Percentiles rank a stretch among this genome's conserved stretches.
phyloP scores from a whole-genome alignment of 169 alveolate genomes.

The Cryptosporidium bovis region DNA sequence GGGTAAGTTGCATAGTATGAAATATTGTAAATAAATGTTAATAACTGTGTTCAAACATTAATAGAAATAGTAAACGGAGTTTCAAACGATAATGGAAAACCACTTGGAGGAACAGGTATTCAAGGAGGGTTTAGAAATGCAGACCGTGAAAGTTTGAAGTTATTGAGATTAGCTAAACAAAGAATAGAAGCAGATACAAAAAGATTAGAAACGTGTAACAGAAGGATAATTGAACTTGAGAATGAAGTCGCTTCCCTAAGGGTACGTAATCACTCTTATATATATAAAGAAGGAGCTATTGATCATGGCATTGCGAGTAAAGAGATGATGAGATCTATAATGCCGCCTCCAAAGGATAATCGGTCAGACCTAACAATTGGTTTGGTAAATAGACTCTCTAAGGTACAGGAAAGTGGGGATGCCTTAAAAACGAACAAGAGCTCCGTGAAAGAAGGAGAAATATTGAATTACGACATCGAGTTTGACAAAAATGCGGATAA shows the following conservation, averaged over 20 bases:
- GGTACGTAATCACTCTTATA: conserved; percentile 75
- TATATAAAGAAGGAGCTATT: conserved; percentile 66
- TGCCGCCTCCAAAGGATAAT: conserved; percentile 38
- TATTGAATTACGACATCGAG: no score
- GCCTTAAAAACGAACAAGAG: no score
- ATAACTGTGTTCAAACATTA: no score
- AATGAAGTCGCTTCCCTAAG: conserved; percentile 73
- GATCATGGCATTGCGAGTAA: conserved; percentile 33
- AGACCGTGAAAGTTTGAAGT: conserved; percentile 79
- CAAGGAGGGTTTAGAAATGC: conserved; percentile 73
- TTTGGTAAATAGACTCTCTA: no score
- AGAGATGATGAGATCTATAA: conserved; percentile 21
- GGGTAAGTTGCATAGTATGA: background rate
- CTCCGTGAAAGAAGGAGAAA: no score
- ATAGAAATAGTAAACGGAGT: no score
- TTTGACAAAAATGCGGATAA: no score
- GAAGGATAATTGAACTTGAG: conserved; percentile 56
- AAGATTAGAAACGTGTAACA: conserved; percentile 72
- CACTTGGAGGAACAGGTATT: conserved; percentile 59
- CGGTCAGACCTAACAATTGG: conserved; percentile 15
- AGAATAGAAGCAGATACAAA: conserved; percentile 82
- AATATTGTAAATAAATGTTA: no score
- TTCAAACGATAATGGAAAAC: conserved; percentile 10
- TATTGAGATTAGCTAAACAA: conserved; percentile 78
- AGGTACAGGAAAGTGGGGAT: no score